These are phyloP conservation scores for Symmetrospora coprosmae DNA, from an alignment of 768 basidiomycete species.

Conservation along the genomic window DNA sequence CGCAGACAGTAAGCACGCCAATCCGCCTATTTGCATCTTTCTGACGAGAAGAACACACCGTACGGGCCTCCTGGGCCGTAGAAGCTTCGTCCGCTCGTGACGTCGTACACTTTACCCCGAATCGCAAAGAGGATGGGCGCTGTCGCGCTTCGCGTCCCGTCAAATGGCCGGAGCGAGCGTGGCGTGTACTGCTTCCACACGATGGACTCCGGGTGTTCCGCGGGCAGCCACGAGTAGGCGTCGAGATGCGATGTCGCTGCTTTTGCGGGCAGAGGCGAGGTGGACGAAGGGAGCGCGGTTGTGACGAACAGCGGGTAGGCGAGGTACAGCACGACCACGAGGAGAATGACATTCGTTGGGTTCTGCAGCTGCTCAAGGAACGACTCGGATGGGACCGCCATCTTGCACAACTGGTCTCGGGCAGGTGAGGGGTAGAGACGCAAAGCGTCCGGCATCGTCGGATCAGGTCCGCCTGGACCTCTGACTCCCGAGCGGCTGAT, in stretches of 20 bases:
- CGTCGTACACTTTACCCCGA: slow-evolving; percentile 78
- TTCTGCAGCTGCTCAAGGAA: background rate
- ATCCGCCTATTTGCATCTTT: background rate
- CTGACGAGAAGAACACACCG: background rate
- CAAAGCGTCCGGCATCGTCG: no score
- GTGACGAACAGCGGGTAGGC: background rate
- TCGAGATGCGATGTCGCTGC: slow-evolving; percentile 8
- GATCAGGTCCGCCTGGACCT: no score
- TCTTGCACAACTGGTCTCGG: no score
- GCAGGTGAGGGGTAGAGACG: no score
- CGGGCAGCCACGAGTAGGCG: slow-evolving; percentile 18
- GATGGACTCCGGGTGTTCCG: background rate
- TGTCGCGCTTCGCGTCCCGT: slow-evolving; percentile 43
- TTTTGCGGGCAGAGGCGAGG: background rate
- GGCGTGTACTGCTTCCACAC: slow-evolving; percentile 21
- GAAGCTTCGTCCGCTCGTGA: slow-evolving; percentile 72
- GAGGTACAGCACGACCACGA: slow-evolving; percentile 10
- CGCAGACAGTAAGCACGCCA: background rate
- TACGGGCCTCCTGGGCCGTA: slow-evolving; percentile 65
- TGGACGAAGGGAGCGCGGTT: background rate
- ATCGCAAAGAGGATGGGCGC: slow-evolving; percentile 69
- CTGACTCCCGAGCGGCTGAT: no score
- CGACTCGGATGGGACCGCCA: no score
- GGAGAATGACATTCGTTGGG: slow-evolving; percentile 1
- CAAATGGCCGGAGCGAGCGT: slow-evolving; percentile 22